These are phyloP conservation scores for Coprinopsis sp. DNA, from an alignment of 768 basidiomycete genomes.

Conservation along the genomic window DNA sequence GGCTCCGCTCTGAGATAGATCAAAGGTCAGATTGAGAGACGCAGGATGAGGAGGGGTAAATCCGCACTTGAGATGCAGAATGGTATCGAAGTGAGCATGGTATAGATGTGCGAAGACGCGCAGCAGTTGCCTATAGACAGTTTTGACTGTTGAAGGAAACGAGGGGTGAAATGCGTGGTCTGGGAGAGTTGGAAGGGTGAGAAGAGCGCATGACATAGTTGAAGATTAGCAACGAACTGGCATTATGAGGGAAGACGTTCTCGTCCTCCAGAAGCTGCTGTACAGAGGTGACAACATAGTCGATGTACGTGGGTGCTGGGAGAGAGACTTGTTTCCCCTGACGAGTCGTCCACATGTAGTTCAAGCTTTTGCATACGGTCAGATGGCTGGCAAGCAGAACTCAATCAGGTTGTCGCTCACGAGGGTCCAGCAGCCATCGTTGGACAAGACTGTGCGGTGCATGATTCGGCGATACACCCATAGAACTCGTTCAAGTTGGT, in stretches of 20 bases:
- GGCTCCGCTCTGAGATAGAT: conserved; percentile 54
- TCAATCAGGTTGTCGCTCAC: conserved; percentile 42
- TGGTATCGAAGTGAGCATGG: conserved; percentile 87
- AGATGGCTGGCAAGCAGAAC: not conserved
- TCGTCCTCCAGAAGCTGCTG: conserved; percentile 95
- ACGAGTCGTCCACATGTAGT: conserved; percentile 93
- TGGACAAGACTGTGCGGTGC: conserved; percentile 83
- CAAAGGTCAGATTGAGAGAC: not conserved
- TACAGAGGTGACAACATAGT: conserved; percentile 96
- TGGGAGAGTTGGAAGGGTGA: conserved; percentile 22
- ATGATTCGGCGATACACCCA: conserved; percentile 85
- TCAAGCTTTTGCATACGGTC: conserved; percentile 49
- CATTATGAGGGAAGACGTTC: conserved; percentile 89
- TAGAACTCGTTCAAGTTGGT: conserved; percentile 97
- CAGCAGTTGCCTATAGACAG: conserved; percentile 94
- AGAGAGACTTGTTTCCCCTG: conserved; percentile 83
- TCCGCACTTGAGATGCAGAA: conserved; percentile 74
- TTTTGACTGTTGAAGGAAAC: conserved; percentile 89
- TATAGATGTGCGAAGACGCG: conserved; percentile 98
- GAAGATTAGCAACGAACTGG: conserved; percentile 49
- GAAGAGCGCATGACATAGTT: not conserved
- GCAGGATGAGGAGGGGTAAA: not conserved
- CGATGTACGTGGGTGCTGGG: conserved; percentile 93
- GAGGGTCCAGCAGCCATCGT: conserved; percentile 89
- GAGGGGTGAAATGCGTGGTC: conserved; percentile 85